A percentile compares a stretch with the other conserved stretches of the same genome.
Evolutionary conservation across 805 yeast genomes (phyloP).

Genomic region (Cyberlindnera samutprakarnensis): DNA sequence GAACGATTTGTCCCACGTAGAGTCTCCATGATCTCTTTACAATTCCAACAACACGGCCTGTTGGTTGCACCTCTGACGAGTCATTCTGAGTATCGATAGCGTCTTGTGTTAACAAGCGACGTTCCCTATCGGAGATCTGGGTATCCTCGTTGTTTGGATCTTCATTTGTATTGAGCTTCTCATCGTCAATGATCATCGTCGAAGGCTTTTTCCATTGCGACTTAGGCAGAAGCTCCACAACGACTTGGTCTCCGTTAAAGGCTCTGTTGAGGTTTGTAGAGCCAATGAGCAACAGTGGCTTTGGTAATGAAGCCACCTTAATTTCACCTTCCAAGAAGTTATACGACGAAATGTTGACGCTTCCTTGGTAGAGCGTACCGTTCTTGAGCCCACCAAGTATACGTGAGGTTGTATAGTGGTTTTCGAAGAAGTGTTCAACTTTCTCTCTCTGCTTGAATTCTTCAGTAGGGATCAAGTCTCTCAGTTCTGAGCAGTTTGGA

Average conservation of each 20-base stretch:
- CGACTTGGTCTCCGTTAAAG: conserved; percentile 86
- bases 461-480: conserved; percentile 67
- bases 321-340: conserved; percentile 86
- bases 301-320: conserved; percentile 60
- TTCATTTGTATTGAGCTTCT: conserved; percentile 16
- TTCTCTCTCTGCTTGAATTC: conserved; percentile 20
- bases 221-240: conserved; percentile 82
- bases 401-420: conserved; percentile 73
- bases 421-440: conserved; percentile 45
- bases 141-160: conserved; percentile 38
- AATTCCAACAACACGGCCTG: conserved; percentile 86
- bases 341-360: conserved; percentile 71
- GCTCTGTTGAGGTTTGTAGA: conserved; percentile 82
- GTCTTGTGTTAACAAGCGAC: conserved; percentile 67
- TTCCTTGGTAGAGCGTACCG: conserved; percentile 85
- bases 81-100: conserved; percentile 57
- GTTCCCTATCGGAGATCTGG: conserved; percentile 55
- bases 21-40: conserved; percentile 90
- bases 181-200: conserved; percentile 59
- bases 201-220: conserved; percentile 86
- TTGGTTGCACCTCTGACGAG: conserved; percentile 67
- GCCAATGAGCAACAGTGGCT: conserved; percentile 78
- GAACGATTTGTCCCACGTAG: conserved; percentile 90
- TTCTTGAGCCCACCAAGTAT: conserved; percentile 85
- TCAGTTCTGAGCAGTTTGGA: conserved; percentile 65